Base-by-base conservation (phyloP, 169 alveolate genomes). In the Ichthyophthirius multifiliis region DNA sequence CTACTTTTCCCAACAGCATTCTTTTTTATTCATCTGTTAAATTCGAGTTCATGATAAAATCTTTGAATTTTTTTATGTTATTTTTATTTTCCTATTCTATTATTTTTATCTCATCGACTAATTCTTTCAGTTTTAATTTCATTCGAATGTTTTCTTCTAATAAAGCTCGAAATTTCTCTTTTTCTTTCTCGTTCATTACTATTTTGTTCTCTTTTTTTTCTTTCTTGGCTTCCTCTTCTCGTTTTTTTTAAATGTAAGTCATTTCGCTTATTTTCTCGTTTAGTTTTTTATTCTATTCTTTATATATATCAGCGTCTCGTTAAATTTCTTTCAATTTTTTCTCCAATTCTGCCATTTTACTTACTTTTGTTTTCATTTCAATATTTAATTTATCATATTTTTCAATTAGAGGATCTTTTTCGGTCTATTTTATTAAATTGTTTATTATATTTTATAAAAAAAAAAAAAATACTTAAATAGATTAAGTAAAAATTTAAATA, bases 21-120 rank as follows among this genome's bases (percentile, higher is more conserved):
- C 76, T 74, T 48, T 81, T 81, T 81, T 81, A 41, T 55, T 81
- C 86, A 20, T 81, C 86, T 10, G 81, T 81, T 37, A 81, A 55
- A 67, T 67, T 79, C 20, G 82, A 74, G 43, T 73, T 48, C 47
- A 65, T 27, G 30, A 81, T 81, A 43, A 81, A 81, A 9, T 71
- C 3, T 31, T 55, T 81, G 23, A 81, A 81, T 48, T 76, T 81
- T 41, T 81, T 67, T 39, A 71, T 47, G 62, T 74, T 62, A 3
- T 75, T 46, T 47, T 81, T 81, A 20, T 71, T 81, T 81, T 81
- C 86, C 55, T 81, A 46, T 30, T 81, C 86, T 41, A 81, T 55
- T 39, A 47, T 23, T 12, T 44, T 76, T 15, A 81, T 62, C 20
- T 41, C 73, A 18, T 81, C 86, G 2, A 46, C 16, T 18, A 81